Conservation (phyloP, 352 stramenopile species). For the Thraustotheca clavata region DNA sequence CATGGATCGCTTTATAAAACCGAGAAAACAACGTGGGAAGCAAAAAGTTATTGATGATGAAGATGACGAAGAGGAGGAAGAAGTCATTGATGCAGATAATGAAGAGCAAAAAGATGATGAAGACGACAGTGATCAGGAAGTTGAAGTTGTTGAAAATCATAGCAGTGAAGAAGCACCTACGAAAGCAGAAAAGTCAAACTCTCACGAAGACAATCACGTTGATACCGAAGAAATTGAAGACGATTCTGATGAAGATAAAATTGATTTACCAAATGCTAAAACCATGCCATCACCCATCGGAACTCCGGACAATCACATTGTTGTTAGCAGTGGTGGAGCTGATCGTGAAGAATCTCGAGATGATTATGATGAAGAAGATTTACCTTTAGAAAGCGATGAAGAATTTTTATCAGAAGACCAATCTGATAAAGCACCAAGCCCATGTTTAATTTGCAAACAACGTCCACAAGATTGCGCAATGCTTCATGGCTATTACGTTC, state of each 20-base stretch:
- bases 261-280: too few species aligned
- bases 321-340: too few species aligned
- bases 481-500: conserved; percentile 68
- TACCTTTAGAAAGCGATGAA: too few species aligned
- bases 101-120: background rate
- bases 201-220: conserved; percentile 26
- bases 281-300: too few species aligned
- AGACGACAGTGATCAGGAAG: conserved; percentile 19
- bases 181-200: conserved; percentile 17
- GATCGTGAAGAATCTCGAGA: conserved; percentile 12
- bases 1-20: background rate
- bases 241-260: conserved; percentile 22
- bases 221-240: conserved; percentile 13
- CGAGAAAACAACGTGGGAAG: background rate
- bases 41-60: background rate
- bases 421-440: background rate
- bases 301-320: too few species aligned
- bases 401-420: background rate
- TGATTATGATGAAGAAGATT: conserved; percentile 21
- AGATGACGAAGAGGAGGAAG: conserved; percentile 29
- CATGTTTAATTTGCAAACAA: conserved; percentile 57
- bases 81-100: background rate
- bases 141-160: conserved; percentile 59
- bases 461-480: conserved; percentile 54
- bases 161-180: conserved; percentile 27